A percentile compares a stretch with the other conserved stretches of the same genome.
phyloP scores from a whole-genome alignment of 2,329 filamentous ascomycete species.

The Colletotrichum higginsianum region DNA sequence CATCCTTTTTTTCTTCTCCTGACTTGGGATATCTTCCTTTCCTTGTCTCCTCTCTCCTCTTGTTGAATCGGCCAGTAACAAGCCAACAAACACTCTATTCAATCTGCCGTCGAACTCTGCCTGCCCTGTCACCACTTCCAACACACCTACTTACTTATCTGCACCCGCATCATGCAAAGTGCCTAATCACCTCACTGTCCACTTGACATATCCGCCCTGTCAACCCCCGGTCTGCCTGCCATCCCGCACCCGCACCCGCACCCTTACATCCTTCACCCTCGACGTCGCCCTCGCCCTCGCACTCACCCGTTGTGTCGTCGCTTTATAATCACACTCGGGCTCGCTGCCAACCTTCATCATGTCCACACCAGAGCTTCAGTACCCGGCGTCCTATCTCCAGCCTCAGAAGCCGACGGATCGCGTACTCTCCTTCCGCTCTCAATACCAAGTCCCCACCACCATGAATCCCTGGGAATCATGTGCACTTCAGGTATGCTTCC shows the following conservation, averaged over 20 bases:
- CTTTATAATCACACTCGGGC: constrained; percentile 31
- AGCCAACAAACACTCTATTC: neutral
- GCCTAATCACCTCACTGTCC: constrained; percentile 21
- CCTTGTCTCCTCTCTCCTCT: neutral
- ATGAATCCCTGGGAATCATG: constrained; percentile 55
- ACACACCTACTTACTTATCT: too few species aligned
- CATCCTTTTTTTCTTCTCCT: neutral
- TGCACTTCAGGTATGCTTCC: constrained; percentile 52
- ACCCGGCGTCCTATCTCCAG: constrained; percentile 8
- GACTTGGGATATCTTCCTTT: neutral
- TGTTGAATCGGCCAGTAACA: too few species aligned
- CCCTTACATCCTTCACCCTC: neutral
- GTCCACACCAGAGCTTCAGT: constrained; percentile 27
- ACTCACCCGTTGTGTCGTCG: neutral
- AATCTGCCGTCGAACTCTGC: neutral
- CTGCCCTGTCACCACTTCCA: constrained; percentile 11
- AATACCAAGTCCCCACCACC: constrained; percentile 31
- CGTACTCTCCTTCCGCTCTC: constrained; percentile 36
- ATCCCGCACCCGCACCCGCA: neutral
- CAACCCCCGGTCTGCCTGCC: constrained; percentile 14
- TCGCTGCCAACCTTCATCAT: constrained; percentile 19
- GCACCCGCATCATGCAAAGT: constrained; percentile 32
- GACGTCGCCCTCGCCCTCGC: neutral
- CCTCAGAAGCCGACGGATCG: constrained; percentile 20
- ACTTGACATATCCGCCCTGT: constrained; percentile 5